phyloP scores from a whole-genome alignment of 345 rosid genomes.

The Citrus australasica region DNA sequence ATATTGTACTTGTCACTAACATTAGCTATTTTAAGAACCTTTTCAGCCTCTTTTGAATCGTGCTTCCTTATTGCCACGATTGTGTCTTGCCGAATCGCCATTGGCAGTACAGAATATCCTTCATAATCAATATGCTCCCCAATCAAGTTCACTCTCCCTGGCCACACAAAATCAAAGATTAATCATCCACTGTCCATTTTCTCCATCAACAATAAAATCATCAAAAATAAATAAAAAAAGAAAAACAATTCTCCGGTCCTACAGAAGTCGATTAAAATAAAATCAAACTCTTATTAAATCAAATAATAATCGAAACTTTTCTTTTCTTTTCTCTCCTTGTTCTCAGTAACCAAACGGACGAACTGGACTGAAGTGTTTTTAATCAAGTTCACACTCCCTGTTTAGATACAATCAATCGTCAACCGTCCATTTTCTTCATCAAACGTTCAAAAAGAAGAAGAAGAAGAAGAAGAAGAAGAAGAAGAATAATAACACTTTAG shows the following conservation, averaged over 20 bases:
- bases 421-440: too few relatives aligned
- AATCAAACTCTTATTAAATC: not conserved
- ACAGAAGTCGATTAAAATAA: not conserved
- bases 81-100: slow-evolving; percentile 95
- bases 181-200: not conserved
- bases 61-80: slow-evolving; percentile 72
- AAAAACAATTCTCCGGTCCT: not conserved
- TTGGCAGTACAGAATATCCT: slow-evolving; percentile 95
- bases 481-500: too few relatives aligned
- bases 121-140: slow-evolving; percentile 98
- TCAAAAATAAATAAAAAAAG: too few relatives aligned
- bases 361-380: too few relatives aligned
- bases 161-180: not conserved
- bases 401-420: not conserved
- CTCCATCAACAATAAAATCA: not conserved
- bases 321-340: not conserved
- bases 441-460: too few relatives aligned
- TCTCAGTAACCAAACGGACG: too few relatives aligned
- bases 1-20: slow-evolving; percentile 61
- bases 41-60: slow-evolving; percentile 39
- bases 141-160: slow-evolving; percentile 96
- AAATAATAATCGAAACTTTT: not conserved
- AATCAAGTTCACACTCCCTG: too few relatives aligned
- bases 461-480: too few relatives aligned
- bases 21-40: slow-evolving; percentile 66